Evolutionary conservation across 1,284 basidiomycete genomes (phyloP), one percentile per base, ranked within the genome.

Genomic region (Puccinia polysora): DNA sequence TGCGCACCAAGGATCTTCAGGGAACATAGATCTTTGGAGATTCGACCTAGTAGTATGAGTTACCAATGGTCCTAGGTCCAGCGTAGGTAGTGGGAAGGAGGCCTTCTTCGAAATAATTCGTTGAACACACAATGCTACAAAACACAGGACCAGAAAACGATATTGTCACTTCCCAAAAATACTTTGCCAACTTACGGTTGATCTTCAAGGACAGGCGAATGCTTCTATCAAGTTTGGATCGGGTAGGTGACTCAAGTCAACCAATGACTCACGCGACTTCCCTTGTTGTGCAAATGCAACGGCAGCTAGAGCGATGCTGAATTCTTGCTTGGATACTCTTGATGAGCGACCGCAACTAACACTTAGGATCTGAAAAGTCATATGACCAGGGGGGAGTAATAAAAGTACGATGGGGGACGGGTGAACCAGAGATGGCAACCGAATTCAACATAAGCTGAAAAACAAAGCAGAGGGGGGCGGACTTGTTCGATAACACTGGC

Each of bases 241-340:
- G 14, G n/a, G n/a, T n/a, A n/a, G n/a, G n/a, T n/a, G n/a, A 36
- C 28, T 23, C 4, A 47, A 34, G 28, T 5, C 25, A 15, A 52
- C 52, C 28, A 10, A 18, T 59, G 23, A 40, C 65, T 68, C 23
- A 68, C 65, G 65, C 23, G 65, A 88, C 84, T 87, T 87, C 14
- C 86, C 87, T 2, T 84, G 81, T 79, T 92, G 91, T n/a, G 89
- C 89, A 23, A 92, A 82, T 4, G 90, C 89, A 65, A 89, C 89
- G 15, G 95, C 83, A 10, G 89, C 90, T 20, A 95, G 80, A 15
- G 91, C 88, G 32, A 91, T 88, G 79, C 89, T 93, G 81, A 93
- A 91, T 78, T 94, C 91, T 71, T 88, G 84, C 75, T 86, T 89
- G 10, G 89, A 89, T 52, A 94, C 88, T 45, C 88, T 83, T 32